Evolutionary conservation across 2,329 filamentous ascomycete species (phyloP).

Genomic region (Diaporthe sp.): DNA sequence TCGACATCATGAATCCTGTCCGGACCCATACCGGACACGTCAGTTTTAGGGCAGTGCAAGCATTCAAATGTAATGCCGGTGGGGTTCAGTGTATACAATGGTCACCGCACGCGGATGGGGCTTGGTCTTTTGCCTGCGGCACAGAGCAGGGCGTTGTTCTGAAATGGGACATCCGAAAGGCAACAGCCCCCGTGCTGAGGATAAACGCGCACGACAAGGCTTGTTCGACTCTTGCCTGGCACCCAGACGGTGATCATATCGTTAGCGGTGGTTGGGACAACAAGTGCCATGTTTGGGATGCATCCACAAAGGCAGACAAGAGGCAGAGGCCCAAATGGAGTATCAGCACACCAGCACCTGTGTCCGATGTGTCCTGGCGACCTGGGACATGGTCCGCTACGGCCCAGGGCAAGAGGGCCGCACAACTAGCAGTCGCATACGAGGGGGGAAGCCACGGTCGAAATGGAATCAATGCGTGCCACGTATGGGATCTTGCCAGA

Average conservation of each 20-base stretch:
- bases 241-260: constrained; percentile 76
- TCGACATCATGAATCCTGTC: constrained; percentile 67
- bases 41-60: constrained; percentile 63
- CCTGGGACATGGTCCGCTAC: constrained; percentile 76
- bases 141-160: constrained; percentile 73
- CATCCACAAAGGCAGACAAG: constrained; percentile 71
- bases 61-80: constrained; percentile 67
- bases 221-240: constrained; percentile 74
- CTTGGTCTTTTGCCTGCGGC: constrained; percentile 73
- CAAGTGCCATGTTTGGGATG: constrained; percentile 75
- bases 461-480: constrained; percentile 70
- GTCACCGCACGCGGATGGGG: constrained; percentile 69
- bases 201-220: constrained; percentile 74
- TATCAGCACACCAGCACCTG: constrained; percentile 71
- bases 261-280: constrained; percentile 74
- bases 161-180: constrained; percentile 74
- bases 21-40: constrained; percentile 62
- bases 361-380: constrained; percentile 72
- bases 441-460: constrained; percentile 68
- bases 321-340: constrained; percentile 75
- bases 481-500: constrained; percentile 78
- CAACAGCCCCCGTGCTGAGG: constrained; percentile 65
- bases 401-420: constrained; percentile 69
- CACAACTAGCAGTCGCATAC: constrained; percentile 74
- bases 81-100: constrained; percentile 74